Conservation (phyloP, 2,329 filamentous ascomycete genomes). For the Botrytis fabae region DNA sequence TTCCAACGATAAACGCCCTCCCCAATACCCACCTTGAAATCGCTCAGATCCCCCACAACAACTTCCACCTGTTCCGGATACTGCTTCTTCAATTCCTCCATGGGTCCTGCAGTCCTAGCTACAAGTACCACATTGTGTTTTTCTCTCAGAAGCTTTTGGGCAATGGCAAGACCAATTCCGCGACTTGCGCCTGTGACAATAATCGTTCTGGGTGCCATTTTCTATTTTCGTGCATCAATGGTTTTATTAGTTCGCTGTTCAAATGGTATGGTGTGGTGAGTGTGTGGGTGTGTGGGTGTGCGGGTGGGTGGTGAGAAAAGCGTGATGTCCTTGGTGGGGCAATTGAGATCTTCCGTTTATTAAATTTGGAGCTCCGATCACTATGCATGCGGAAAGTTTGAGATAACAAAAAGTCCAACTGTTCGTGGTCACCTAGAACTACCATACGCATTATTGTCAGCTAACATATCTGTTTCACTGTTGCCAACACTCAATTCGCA, state of each 20-base stretch:
- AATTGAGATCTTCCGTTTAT: not conserved
- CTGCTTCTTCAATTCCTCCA: constrained; percentile 53
- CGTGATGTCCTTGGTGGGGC: constrained; percentile 16
- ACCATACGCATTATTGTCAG: not conserved
- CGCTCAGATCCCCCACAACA: constrained; percentile 56
- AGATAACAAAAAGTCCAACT: not conserved
- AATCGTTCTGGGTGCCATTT: constrained; percentile 62
- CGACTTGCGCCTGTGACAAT: constrained; percentile 68
- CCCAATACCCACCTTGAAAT: constrained; percentile 47
- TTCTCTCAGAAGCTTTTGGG: constrained; percentile 52
- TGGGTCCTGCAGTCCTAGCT: constrained; percentile 52
- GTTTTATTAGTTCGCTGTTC: not conserved
- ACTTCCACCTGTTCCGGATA: constrained; percentile 56
- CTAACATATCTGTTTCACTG: no score
- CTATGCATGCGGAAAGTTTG: not conserved
- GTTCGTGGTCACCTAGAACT: not conserved
- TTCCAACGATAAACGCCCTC: not conserved
- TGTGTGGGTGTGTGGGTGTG: not conserved
- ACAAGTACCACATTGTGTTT: constrained; percentile 61
- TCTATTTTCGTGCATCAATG: constrained; percentile 39
- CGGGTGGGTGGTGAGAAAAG: not conserved
- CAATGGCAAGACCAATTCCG: constrained; percentile 60
- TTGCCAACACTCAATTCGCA: not conserved
- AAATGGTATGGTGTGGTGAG: not conserved
- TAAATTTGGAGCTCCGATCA: not conserved